phyloP scores from a whole-genome alignment of 2,329 filamentous ascomycete species.

The Colletotrichum paranaense region DNA sequence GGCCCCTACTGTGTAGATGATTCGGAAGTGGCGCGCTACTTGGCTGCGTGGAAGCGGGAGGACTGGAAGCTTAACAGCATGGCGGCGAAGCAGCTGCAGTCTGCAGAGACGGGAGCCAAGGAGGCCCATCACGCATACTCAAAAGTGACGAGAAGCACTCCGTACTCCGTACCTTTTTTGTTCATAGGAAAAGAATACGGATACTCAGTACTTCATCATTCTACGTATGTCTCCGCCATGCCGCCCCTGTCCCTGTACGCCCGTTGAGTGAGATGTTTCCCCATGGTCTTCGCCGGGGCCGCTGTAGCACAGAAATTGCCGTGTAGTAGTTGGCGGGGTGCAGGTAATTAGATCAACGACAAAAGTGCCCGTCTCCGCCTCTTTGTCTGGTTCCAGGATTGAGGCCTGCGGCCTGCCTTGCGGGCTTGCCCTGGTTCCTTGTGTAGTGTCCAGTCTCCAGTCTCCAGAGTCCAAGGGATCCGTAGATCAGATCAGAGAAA shows the following conservation, averaged over 20 bases:
- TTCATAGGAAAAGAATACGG: not conserved
- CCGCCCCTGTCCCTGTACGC: not conserved
- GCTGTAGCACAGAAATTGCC: conserved; percentile 27
- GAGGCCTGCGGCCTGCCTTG: not conserved
- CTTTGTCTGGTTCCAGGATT: not conserved
- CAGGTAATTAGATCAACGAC: conserved; percentile 27
- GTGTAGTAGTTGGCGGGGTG: conserved; percentile 30
- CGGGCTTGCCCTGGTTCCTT: not conserved
- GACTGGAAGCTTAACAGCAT: not conserved
- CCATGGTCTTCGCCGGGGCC: conserved; percentile 11
- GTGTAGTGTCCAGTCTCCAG: too few species aligned
- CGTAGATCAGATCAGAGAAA: conserved; percentile 1
- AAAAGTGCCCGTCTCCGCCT: conserved; percentile 30
- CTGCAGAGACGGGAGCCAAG: not conserved
- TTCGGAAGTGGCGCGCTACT: not conserved
- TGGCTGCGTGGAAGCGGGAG: not conserved
- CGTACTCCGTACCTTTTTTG: not conserved
- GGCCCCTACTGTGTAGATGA: not conserved
- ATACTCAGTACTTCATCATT: not conserved
- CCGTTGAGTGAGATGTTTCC: conserved; percentile 8
- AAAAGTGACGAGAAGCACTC: not conserved
- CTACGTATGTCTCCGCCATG: not conserved
- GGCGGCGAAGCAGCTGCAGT: not conserved
- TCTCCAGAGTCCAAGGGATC: not conserved
- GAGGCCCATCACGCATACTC: not conserved